These are phyloP conservation scores for Penicillium sp. DNA, from an alignment of 2,329 filamentous ascomycete species.

Conservation along the genomic window DNA sequence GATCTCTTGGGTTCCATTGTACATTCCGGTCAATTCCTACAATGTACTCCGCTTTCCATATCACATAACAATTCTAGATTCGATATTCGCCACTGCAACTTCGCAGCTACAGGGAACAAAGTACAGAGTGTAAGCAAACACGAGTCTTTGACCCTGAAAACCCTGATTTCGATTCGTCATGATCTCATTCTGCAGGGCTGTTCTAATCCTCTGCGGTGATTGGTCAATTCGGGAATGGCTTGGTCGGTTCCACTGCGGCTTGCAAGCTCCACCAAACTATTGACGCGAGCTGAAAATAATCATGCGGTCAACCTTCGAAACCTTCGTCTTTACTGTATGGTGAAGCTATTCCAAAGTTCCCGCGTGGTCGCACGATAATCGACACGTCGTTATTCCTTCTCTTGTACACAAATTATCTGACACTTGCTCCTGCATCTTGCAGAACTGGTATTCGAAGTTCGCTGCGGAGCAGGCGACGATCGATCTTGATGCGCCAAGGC, in stretches of 20 bases:
- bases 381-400: no score
- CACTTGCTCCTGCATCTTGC: background rate
- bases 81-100: background rate
- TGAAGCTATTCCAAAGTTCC: no score
- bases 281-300: background rate
- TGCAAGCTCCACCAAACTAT: background rate
- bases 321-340: background rate
- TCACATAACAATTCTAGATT: background rate
- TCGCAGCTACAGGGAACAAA: background rate
- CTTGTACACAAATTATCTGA: no score
- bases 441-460: background rate
- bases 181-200: constrained; percentile 5
- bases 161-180: background rate
- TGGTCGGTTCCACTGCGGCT: constrained; percentile 1
- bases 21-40: background rate
- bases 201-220: constrained; percentile 12
- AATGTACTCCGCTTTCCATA: background rate
- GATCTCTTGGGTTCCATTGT: background rate
- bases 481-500: background rate
- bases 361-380: no score
- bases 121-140: background rate
- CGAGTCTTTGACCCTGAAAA: background rate
- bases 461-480: background rate
- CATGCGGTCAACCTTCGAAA: background rate
- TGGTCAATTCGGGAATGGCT: constrained; percentile 23